phyloP scores from a whole-genome alignment of 2,329 filamentous ascomycete genomes.

The Hypoxylon sp. region DNA sequence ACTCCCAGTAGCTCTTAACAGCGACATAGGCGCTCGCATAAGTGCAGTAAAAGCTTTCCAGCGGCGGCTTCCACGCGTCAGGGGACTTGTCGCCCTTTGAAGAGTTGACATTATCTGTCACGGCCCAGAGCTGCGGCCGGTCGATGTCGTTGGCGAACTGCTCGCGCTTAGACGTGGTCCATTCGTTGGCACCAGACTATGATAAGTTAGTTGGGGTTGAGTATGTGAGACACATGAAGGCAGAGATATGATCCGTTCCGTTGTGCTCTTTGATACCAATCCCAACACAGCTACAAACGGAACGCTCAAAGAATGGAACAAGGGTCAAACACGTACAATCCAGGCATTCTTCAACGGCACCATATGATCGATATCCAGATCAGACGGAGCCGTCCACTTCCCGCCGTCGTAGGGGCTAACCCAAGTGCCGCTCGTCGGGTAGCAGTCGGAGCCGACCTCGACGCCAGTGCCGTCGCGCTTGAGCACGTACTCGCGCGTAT shows the following conservation, averaged over 20 bases:
- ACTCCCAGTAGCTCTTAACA: slow-evolving; percentile 80
- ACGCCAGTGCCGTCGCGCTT: slow-evolving; percentile 80
- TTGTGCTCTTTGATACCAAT: too few species aligned
- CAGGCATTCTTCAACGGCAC: slow-evolving; percentile 86
- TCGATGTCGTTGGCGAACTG: slow-evolving; percentile 83
- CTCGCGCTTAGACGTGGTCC: slow-evolving; percentile 78
- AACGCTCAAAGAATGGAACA: not conserved
- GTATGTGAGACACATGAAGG: not conserved
- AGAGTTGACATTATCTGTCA: slow-evolving; percentile 83
- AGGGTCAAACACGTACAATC: slow-evolving; percentile 65
- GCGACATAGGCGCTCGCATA: slow-evolving; percentile 84
- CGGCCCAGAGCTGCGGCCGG: slow-evolving; percentile 82
- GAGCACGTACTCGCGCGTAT: slow-evolving; percentile 80
- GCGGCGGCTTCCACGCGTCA: slow-evolving; percentile 81
- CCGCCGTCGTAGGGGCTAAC: slow-evolving; percentile 80
- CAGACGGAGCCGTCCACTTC: slow-evolving; percentile 75
- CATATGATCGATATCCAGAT: slow-evolving; percentile 87
- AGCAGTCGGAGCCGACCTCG: slow-evolving; percentile 70
- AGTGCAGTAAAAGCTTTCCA: slow-evolving; percentile 79
- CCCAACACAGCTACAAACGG: not conserved
- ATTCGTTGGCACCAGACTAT: slow-evolving; percentile 77
- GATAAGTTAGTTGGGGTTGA: slow-evolving; percentile 10
- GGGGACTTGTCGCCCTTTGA: slow-evolving; percentile 80
- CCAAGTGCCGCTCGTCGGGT: slow-evolving; percentile 77
- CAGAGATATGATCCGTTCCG: too few species aligned